Evolutionary conservation across 495 filamentous ascomycete genomes (phyloP).

Genomic region (Hypomontagnella submonticulosa): DNA sequence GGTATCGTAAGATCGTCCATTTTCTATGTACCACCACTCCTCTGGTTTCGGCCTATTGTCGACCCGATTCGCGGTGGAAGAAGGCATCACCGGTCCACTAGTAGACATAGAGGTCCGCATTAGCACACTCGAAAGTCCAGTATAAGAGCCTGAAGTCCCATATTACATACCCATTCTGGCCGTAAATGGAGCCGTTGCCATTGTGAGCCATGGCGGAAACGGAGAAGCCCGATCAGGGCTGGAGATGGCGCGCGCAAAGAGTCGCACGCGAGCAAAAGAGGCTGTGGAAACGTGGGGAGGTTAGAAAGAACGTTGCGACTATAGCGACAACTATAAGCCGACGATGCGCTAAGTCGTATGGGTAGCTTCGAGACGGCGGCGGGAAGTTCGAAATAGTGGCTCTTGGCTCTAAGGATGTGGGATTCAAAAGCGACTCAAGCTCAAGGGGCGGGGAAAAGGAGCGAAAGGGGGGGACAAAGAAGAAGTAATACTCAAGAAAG

Average conservation of each 20-base stretch:
- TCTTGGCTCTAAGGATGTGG: constrained; percentile 8
- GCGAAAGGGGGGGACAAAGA: constrained; percentile 19
- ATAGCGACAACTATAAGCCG: constrained; percentile 27
- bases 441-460: constrained; percentile 7
- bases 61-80: constrained; percentile 35
- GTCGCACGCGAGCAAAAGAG: constrained; percentile 16
- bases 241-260: constrained; percentile 33
- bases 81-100: constrained; percentile 22
- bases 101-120: constrained; percentile 8
- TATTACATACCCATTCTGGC: constrained; percentile 36
- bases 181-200: constrained; percentile 42
- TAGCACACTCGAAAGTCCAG: constrained; percentile 34
- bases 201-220: constrained; percentile 44
- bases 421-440: constrained; percentile 6
- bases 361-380: constrained; percentile 32
- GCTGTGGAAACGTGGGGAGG: constrained; percentile 8
- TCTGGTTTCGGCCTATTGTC: constrained; percentile 46
- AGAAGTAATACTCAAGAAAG: constrained; percentile 20
- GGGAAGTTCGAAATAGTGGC: constrained; percentile 17
- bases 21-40: constrained; percentile 60
- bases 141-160: constrained; percentile 18
- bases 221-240: constrained; percentile 35
- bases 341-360: constrained; percentile 22
- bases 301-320: constrained; percentile 26
- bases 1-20: constrained; percentile 66